These are phyloP conservation scores for Cercospora canescens DNA, from an alignment of 2,329 filamentous ascomycete genomes.

Conservation along the genomic window DNA sequence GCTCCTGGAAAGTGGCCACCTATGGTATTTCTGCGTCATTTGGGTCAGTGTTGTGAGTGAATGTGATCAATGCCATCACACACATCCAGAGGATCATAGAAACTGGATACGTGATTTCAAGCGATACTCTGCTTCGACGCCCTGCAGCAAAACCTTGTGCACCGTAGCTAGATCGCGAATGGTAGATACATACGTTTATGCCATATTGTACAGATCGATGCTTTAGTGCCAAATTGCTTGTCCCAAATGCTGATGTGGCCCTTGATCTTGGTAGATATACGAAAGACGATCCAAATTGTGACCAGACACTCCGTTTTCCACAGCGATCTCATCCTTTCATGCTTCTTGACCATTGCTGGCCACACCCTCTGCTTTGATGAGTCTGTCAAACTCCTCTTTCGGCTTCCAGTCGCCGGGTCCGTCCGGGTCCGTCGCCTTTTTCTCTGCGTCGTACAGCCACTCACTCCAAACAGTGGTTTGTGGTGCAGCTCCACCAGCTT, in stretches of 20 bases:
- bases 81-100: not conserved
- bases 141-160: not conserved
- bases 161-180: not conserved
- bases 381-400: conserved; percentile 23
- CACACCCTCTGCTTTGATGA: not conserved
- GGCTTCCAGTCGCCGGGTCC: conserved; percentile 19
- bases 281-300: no score
- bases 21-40: not conserved
- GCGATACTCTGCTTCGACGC: not conserved
- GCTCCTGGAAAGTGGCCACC: not conserved
- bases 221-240: no score
- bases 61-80: not conserved
- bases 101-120: not conserved
- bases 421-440: conserved; percentile 15
- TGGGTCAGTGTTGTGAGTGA: not conserved
- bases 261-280: no score
- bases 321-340: not conserved
- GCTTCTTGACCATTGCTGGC: not conserved
- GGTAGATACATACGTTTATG: not conserved
- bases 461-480: conserved; percentile 26
- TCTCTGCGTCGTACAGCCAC: conserved; percentile 28
- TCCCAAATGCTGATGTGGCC: no score
- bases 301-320: not conserved
- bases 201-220: not conserved
- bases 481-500: conserved; percentile 25